Evolutionary conservation across 1,139 yeast genomes (phyloP), one percentile per base, ranked within the genome.

Genomic region (Suhomyces wounanorum): DNA sequence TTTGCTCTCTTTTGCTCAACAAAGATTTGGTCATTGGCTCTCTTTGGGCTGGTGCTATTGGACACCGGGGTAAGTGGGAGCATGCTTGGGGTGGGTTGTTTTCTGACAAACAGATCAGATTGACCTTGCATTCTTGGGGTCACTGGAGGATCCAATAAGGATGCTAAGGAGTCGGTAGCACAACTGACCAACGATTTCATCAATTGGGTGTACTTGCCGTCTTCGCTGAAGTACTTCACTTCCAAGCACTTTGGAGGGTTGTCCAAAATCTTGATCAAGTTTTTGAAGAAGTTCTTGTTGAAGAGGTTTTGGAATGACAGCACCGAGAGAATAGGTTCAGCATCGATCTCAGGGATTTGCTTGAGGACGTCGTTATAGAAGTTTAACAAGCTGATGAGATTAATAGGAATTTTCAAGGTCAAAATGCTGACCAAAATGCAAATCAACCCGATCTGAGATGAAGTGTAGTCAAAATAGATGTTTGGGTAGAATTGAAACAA

Each of bases 401-500:
- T 62, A 47, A 71, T 61, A 16, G 73, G 72, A 39, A 71, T 60
- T 45, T 65, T 64, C 40, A 57, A 51, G 10, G 60, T 55, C 45
- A 59, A 52, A 44, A 59, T 55, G 21, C 54, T 43, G 25, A 58
- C 58, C 52, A 59, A 54, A 47, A 59, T 54, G 23, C 57, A 54
- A 28, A 59, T 81, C 59, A 82, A 70, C 11, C 87, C 84, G 53
- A 85, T 76, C 54, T 83, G 79, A 33, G 84, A 79, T 18, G 83
- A 69, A 23, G 82, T 71, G 63, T 78, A 81, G 58, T 77, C 77
- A 62, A 82, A 81, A 55, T 83, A 80, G 50, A 85, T 71, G 54
- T 78, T 78, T 45, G 84, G 81, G 62, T 84, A 82, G 65, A 85
- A 85, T 56, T 83, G 84, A 50, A 84, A 77, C 57, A 85, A 69